Evolutionary conservation across 1,284 basidiomycete species (phyloP).

Genomic region (Cryptococcus jaspeensis): DNA sequence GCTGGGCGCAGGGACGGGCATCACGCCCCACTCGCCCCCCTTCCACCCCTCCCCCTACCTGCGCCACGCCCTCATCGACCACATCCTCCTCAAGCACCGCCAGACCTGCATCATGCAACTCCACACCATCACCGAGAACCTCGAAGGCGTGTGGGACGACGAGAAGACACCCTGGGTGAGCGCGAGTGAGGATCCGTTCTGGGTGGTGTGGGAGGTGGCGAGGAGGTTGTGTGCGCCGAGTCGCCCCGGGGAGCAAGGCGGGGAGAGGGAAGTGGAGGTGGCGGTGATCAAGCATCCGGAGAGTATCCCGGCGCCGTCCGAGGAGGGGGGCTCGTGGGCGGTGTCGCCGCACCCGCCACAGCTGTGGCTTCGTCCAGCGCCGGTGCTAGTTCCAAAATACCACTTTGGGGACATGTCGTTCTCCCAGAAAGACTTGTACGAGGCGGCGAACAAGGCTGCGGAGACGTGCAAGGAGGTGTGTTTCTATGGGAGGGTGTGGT

Average conservation of each 20-base stretch:
- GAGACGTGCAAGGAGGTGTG: slow-evolving; percentile 22
- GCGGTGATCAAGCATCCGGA: slow-evolving; percentile 22
- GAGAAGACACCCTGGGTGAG: slow-evolving; percentile 34
- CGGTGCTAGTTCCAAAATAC: not conserved
- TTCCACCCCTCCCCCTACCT: slow-evolving; percentile 10
- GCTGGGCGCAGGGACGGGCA: not conserved
- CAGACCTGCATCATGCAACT: slow-evolving; percentile 17
- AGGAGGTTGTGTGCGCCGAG: slow-evolving; percentile 17
- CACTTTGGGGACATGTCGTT: slow-evolving; percentile 8
- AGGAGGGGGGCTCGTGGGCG: no score
- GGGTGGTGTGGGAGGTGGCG: slow-evolving; percentile 36
- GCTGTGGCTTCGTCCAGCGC: slow-evolving; percentile 3
- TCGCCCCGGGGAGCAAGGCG: not conserved
- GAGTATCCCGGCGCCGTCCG: no score
- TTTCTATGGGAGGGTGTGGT: slow-evolving; percentile 36
- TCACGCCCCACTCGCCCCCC: no score
- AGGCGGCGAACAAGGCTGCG: slow-evolving; percentile 13
- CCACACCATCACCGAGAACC: slow-evolving; percentile 11
- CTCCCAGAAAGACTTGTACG: slow-evolving; percentile 16
- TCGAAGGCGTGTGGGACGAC: slow-evolving; percentile 22
- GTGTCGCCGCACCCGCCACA: no score
- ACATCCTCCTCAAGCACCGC: slow-evolving; percentile 22
- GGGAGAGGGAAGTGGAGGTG: slow-evolving; percentile 13
- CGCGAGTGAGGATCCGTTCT: slow-evolving; percentile 16
- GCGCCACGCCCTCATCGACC: slow-evolving; percentile 32